These are phyloP conservation scores for Monotropa hypopitys DNA, from an alignment of 179 eudicot genomes.

Conservation along the genomic window DNA sequence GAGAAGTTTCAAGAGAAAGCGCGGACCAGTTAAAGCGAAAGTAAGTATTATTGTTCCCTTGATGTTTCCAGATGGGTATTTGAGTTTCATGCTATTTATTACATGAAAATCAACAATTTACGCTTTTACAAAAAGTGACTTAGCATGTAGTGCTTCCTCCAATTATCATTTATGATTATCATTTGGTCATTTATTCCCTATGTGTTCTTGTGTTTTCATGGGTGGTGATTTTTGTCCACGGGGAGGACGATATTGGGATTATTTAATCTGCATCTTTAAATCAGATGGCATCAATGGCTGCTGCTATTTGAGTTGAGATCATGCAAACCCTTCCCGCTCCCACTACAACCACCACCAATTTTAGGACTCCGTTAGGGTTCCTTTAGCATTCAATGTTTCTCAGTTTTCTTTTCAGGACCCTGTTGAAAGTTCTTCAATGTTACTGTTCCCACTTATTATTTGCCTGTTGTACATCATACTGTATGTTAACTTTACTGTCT, in stretches of 20 bases:
- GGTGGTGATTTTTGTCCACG: not conserved
- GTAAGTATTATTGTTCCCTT: constrained; percentile 20
- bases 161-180: not conserved
- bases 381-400: not conserved
- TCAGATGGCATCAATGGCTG: not conserved
- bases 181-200: not conserved
- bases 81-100: not conserved
- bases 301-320: not conserved
- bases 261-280: not conserved
- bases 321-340: not conserved
- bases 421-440: not conserved
- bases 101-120: not conserved
- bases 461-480: not conserved
- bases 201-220: not conserved
- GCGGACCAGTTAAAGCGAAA: constrained; percentile 13
- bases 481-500: not conserved
- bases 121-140: not conserved
- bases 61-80: not conserved
- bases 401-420: not conserved
- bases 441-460: not conserved
- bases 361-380: not conserved
- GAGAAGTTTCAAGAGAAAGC: not conserved
- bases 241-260: not conserved
- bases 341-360: not conserved
- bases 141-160: no score